Percentiles rank a stretch among this genome's conserved stretches.
Evolutionary conservation across 2,329 filamentous ascomycete species (phyloP).

Genomic region (Cladosporium velox): DNA sequence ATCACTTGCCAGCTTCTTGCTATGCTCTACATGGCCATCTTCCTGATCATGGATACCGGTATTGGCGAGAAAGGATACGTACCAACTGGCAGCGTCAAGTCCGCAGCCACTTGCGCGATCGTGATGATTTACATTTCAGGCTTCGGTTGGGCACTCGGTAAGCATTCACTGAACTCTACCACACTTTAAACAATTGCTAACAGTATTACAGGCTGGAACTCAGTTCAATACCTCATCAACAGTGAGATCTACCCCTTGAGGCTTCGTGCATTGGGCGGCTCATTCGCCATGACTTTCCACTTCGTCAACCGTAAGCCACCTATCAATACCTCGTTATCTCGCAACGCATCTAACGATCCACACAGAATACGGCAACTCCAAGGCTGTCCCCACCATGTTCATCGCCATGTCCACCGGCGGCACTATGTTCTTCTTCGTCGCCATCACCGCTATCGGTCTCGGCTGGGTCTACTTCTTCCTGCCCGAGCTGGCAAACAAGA

Average conservation of each 20-base stretch:
- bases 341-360: neutral
- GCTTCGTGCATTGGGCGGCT: constrained; percentile 70
- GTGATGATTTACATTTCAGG: constrained; percentile 58
- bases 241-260: constrained; percentile 76
- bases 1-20: constrained; percentile 52
- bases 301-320: constrained; percentile 61
- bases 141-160: constrained; percentile 65
- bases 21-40: constrained; percentile 59
- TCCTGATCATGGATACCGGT: constrained; percentile 60
- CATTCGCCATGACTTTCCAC: constrained; percentile 74
- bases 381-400: constrained; percentile 75
- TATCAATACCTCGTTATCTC: neutral
- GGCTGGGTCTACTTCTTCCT: constrained; percentile 63
- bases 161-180: neutral
- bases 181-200: neutral
- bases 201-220: neutral
- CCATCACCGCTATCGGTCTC: constrained; percentile 66
- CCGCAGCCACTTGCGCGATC: constrained; percentile 66
- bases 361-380: constrained; percentile 68
- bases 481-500: constrained; percentile 53
- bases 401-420: constrained; percentile 61
- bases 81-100: constrained; percentile 53
- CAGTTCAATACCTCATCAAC: constrained; percentile 70
- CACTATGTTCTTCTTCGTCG: constrained; percentile 76
- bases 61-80: constrained; percentile 51